A percentile compares a stretch with the other conserved stretches of the same genome.
Conservation (phyloP, 345 rosid genomes). For the Sonneratia alba region DNA sequence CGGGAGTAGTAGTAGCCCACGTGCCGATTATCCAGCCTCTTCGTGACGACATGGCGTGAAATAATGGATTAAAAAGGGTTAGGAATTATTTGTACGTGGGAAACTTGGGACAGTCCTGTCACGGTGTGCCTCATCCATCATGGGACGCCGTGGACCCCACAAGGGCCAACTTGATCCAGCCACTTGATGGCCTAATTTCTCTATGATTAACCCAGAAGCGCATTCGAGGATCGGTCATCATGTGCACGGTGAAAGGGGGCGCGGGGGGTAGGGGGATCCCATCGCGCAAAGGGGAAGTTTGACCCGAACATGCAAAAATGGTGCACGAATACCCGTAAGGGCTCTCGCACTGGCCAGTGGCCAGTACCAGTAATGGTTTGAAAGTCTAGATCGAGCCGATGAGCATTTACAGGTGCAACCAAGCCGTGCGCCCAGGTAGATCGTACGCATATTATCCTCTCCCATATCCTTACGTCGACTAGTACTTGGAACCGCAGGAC, state of each 20-base stretch:
- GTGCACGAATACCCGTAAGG: background rate
- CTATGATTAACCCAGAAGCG: background rate
- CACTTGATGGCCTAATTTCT: background rate
- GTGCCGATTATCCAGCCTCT: background rate
- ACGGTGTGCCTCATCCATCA: background rate
- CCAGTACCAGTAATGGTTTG: too few relatives aligned
- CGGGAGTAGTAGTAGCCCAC: background rate
- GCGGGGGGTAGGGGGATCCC: background rate
- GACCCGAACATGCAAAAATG: background rate
- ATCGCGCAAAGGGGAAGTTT: background rate
- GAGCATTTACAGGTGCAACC: too few relatives aligned
- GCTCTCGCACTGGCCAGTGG: background rate
- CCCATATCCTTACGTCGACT: too few relatives aligned
- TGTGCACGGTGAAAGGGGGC: background rate
- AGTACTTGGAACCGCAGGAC: too few relatives aligned
- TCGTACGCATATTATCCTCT: too few relatives aligned
- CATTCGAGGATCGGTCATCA: background rate
- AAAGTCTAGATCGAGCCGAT: background rate
- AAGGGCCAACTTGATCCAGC: background rate
- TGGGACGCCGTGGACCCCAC: constrained; percentile 8
- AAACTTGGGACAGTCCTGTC: background rate
- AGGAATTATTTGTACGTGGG: background rate
- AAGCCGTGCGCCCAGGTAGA: too few relatives aligned
- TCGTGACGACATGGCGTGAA: background rate
- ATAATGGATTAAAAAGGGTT: background rate